Base-by-base conservation (phyloP, 2,329 filamentous ascomycete species). In the Chaetoscypha palmicola region DNA sequence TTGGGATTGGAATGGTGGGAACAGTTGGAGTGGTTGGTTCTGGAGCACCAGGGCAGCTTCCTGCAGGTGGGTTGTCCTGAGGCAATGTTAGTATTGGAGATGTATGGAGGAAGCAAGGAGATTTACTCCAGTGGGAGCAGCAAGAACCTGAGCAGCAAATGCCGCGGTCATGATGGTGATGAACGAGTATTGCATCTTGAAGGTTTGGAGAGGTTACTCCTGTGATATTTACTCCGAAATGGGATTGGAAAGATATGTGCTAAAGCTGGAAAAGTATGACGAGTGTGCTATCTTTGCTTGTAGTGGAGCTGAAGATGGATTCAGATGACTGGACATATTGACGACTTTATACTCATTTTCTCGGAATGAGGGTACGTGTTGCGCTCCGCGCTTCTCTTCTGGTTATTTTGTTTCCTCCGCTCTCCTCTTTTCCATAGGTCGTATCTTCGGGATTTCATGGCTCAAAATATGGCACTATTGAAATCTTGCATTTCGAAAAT, bases 111-210 rank as follows among this genome's bases (percentile, higher is more conserved):
- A 2, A 24, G 22, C 7, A n/a, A 26, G 19, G n/a, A 23, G 9
- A 7, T 23, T 17, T 38, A 38, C 36, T 14, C 36, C 37, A 31
- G 37, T 39, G 14, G 37, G 37, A 31, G 26, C 37, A n/a, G 38
- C 38, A 5, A 40, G 31, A n/a, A 30, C 20, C 19, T 32, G 31
- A 16, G 20, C 38, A 31, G 38, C 28, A 17, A 40, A 31, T 31
- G 38, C 38, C 17, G 38, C 24, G 14, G 28, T 21, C 12, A 40
- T 20, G 16, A 31, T 17, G 26, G 38, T 20, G 24, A 40, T 28
- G n/a, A 40, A 14, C 20, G 38, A 40, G 20, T 28, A 19, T 19
- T 30, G 38, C 38, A 40, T 39, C 14, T 39, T 40, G 35, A 24
- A 24, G 20, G 38, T 20, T 19, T 20, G 8, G 24, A 40, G 19